phyloP scores from a whole-genome alignment of 2,329 filamentous ascomycete genomes.

The Dactylellina haptotyla region DNA sequence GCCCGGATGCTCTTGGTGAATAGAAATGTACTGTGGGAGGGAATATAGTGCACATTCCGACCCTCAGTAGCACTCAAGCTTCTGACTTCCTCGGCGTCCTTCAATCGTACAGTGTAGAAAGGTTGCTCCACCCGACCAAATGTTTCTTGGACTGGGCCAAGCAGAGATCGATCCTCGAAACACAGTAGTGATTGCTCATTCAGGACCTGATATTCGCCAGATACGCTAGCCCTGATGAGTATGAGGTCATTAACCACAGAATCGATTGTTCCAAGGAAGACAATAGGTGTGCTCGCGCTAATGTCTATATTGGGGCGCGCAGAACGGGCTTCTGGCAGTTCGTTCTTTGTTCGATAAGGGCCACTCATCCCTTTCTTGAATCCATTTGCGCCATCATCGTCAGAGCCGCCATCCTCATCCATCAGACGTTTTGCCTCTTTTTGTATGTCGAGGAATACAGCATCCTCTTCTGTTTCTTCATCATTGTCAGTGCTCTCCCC shows the following conservation, averaged over 20 bases:
- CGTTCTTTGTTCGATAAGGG: constrained; percentile 82
- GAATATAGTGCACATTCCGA: constrained; percentile 80
- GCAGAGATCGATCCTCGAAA: constrained; percentile 75
- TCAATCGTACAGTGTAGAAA: constrained; percentile 83
- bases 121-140: constrained; percentile 87
- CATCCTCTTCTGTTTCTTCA: constrained; percentile 67
- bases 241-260: constrained; percentile 80
- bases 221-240: constrained; percentile 79
- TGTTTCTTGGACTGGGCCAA: constrained; percentile 85
- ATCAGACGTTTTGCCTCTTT: constrained; percentile 86
- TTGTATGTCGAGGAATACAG: constrained; percentile 76
- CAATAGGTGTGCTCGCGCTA: constrained; percentile 78
- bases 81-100: constrained; percentile 73
- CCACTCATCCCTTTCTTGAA: constrained; percentile 63
- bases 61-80: constrained; percentile 75
- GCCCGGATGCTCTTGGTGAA: constrained; percentile 84
- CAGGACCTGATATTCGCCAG: constrained; percentile 84
- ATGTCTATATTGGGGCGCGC: constrained; percentile 76
- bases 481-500: constrained; percentile 71
- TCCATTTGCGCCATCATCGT: constrained; percentile 73
- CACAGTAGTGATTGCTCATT: constrained; percentile 87
- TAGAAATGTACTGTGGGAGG: constrained; percentile 80
- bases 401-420: constrained; percentile 80
- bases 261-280: constrained; percentile 78
- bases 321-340: constrained; percentile 66